Base-by-base conservation (phyloP, 768 basidiomycete species). In the Mycena rebaudengoi region DNA sequence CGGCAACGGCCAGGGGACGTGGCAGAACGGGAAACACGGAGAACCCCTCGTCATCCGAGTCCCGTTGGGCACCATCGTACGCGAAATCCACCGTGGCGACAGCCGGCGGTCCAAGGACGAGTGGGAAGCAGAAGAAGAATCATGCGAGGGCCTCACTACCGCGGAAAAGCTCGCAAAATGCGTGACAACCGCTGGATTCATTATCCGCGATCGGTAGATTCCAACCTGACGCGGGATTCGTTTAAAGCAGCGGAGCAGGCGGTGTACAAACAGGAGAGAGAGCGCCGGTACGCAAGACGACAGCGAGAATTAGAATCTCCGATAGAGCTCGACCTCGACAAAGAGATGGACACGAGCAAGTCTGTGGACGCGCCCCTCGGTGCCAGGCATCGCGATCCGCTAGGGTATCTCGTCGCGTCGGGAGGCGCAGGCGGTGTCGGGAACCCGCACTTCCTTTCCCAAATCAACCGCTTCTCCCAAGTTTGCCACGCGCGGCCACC, bases 21-120 rank as follows among this genome's bases (percentile, higher is more conserved):
- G 92, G 91, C 88, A 88, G 72, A 93, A 94, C 71, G 97, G 97
- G 4, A 86, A 85, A 66, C 84, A 85, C 56, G 94, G 89, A 0
- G 73, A 84, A 2, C 94, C 96, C 2, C 81, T 87, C 5, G 78
- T 95, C 48, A 85, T 99, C 60, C 83, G 84, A 46, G 95, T 99
- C 0, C 97, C 97, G 0, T 76, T 97, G 0, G 97, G 97, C 0
- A 99, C 97, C 2, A 87, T 98, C 56, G 90, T 98, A 6, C 85
- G 87, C 30, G 90, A 96, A 70, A 80, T 98, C 39, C 75, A 85
- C 5, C 82, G 83, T 46, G 85, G 86, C 44, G 92, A 94, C 66
- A 85, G 87, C 3, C 80, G 89, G 30, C 83, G 90, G 33, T 79
- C 82, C 25, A 84, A 84, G 62, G 87, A 91, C 71, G 87, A 87